A percentile compares a stretch with the other conserved stretches of the same genome.
phyloP scores from a whole-genome alignment of 2,329 filamentous ascomycete genomes.

The Aspergillus calidoustus region DNA sequence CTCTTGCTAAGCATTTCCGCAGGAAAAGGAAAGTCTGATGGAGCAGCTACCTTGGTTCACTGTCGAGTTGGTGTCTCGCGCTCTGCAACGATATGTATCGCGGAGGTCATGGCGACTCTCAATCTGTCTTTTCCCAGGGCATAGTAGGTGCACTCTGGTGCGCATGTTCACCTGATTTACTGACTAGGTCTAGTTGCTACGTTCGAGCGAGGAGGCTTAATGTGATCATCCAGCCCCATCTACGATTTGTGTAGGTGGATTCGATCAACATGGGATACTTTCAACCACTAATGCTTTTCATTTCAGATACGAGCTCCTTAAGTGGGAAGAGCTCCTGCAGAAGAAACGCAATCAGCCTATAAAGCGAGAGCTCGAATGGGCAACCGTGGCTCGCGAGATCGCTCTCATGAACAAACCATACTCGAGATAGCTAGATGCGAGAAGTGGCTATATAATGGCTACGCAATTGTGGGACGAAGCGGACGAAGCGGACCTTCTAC shows the following conservation, averaged over 20 bases:
- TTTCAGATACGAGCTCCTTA: slow-evolving; percentile 76
- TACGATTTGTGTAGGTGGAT: slow-evolving; percentile 74
- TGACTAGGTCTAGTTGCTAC: slow-evolving; percentile 66
- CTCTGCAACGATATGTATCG: slow-evolving; percentile 96
- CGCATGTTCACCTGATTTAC: background rate
- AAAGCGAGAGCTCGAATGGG: slow-evolving; percentile 87
- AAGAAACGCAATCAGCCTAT: slow-evolving; percentile 58
- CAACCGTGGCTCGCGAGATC: slow-evolving; percentile 83
- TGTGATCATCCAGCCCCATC: slow-evolving; percentile 96
- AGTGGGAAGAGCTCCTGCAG: slow-evolving; percentile 85
- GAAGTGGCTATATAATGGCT: background rate
- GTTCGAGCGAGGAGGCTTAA: slow-evolving; percentile 90
- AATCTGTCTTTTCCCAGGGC: slow-evolving; percentile 85
- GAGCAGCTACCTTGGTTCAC: slow-evolving; percentile 88
- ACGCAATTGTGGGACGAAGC: background rate
- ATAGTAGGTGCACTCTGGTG: slow-evolving; percentile 62
- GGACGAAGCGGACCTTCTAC: no score
- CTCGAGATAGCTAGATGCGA: slow-evolving; percentile 60
- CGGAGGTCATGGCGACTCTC: slow-evolving; percentile 90
- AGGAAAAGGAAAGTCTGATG: slow-evolving; percentile 79
- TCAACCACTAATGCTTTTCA: slow-evolving; percentile 20
- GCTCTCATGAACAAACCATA: slow-evolving; percentile 96
- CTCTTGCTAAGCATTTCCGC: slow-evolving; percentile 4
- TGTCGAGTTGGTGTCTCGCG: slow-evolving; percentile 95
- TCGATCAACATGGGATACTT: background rate